Conservation (phyloP, 164 flowering plant species). For the Protea cynaroides region DNA sequence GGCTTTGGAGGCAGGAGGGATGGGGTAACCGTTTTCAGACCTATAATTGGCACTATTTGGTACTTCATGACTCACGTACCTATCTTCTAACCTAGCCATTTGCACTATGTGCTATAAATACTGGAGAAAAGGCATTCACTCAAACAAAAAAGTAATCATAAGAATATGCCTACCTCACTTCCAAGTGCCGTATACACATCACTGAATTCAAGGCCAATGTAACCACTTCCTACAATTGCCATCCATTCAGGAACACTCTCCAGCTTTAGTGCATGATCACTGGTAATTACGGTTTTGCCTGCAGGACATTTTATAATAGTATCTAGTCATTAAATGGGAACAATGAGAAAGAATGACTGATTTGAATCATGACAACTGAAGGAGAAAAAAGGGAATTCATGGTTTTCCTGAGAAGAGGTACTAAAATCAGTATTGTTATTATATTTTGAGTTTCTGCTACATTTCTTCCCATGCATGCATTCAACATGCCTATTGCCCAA, state of each 20-base stretch:
- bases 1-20: no score
- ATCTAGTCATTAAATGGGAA: neutral
- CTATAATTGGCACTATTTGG: no score
- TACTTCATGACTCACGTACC: no score
- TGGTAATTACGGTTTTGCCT: slow-evolving; percentile 98
- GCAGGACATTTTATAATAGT: slow-evolving; percentile 22
- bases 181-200: slow-evolving; percentile 99
- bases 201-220: slow-evolving; percentile 98
- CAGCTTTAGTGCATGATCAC: slow-evolving; percentile 98
- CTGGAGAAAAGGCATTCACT: neutral
- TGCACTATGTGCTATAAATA: no score
- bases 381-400: neutral
- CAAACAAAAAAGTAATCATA: neutral
- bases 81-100: no score
- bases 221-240: slow-evolving; percentile 98
- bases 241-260: slow-evolving; percentile 97
- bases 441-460: neutral
- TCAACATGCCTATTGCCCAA: no score
- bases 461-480: no score
- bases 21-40: no score
- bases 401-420: neutral
- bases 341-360: neutral
- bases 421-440: neutral
- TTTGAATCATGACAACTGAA: neutral
- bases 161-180: slow-evolving; percentile 57